Percentiles rank a stretch among this genome's conserved stretches.
Conservation (phyloP, 1,284 basidiomycete genomes). For the Cutaneotrichosporon dermatis region DNA sequence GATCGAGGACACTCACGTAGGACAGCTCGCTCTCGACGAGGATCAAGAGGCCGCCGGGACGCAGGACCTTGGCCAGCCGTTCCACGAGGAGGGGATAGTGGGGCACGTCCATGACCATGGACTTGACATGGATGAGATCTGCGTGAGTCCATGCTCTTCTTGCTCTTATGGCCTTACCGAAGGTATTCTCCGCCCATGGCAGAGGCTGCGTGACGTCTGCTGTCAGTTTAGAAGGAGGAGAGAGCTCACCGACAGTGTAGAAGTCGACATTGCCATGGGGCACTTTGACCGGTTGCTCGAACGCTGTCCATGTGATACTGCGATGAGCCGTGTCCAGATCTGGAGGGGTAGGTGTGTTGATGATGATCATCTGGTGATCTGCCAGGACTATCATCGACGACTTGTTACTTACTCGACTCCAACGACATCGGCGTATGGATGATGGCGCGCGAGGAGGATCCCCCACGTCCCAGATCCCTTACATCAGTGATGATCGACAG, state of each 20-base stretch:
- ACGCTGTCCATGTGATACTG: constrained; percentile 32
- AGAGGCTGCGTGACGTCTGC: constrained; percentile 27
- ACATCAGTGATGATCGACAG: neutral
- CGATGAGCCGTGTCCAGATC: neutral
- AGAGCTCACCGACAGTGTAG: constrained; percentile 29
- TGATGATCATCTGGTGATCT: too few relatives aligned
- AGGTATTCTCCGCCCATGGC: constrained; percentile 25
- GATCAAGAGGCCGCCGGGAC: constrained; percentile 39
- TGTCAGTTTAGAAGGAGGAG: too few relatives aligned
- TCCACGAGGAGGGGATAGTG: constrained; percentile 34
- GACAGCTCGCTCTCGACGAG: constrained; percentile 38
- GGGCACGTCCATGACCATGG: constrained; percentile 31
- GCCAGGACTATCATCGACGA: too few relatives aligned
- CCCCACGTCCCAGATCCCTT: constrained; percentile 33
- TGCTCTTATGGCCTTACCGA: constrained; percentile 22
- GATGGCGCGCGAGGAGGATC: constrained; percentile 23
- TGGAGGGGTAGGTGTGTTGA: too few relatives aligned
- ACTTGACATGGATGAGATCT: constrained; percentile 47
- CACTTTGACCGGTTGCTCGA: constrained; percentile 10
- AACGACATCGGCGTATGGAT: constrained; percentile 36
- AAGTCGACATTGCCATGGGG: constrained; percentile 41
- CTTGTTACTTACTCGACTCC: constrained; percentile 39
- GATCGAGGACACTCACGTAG: constrained; percentile 27
- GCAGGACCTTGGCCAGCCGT: constrained; percentile 33
- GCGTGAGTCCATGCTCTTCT: too few relatives aligned